Evolutionary conservation across 192 early-diverging fungal species (phyloP).

Genomic region (Entomortierella parvispora): DNA sequence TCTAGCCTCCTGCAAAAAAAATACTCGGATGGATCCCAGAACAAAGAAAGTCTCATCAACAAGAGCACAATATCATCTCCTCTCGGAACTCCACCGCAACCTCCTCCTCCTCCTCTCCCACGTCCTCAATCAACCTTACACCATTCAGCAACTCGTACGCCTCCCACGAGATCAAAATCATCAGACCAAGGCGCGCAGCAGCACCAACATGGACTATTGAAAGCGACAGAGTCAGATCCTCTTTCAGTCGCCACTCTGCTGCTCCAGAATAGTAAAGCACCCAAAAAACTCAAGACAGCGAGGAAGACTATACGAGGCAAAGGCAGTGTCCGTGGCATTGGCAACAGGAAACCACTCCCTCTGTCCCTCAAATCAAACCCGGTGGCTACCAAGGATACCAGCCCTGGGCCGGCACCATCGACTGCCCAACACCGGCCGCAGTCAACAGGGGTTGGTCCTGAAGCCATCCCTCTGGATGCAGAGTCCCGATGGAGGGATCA

Average conservation of each 20-base stretch:
- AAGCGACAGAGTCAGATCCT: constrained; percentile 14
- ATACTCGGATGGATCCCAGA: no score
- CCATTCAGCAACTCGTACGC: not conserved
- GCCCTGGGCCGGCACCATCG: not conserved
- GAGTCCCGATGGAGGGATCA: constrained; percentile 46
- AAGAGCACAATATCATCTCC: not conserved
- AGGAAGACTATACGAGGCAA: not conserved
- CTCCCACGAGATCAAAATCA: not conserved
- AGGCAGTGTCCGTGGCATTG: not conserved
- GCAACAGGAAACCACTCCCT: no score
- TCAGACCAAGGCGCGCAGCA: not conserved
- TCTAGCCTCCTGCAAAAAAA: not conserved
- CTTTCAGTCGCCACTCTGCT: constrained; percentile 15
- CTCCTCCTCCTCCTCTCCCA: no score
- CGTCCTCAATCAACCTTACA: no score
- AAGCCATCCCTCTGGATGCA: constrained; percentile 37
- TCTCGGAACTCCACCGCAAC: not conserved
- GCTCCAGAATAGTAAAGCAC: not conserved
- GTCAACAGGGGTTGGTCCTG: not conserved
- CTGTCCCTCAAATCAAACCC: not conserved
- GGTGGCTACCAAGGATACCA: not conserved
- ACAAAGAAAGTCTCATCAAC: not conserved
- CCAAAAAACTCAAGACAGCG: not conserved
- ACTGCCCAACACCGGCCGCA: not conserved
- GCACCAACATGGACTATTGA: not conserved